These are phyloP conservation scores for Mycena metata DNA, from an alignment of 768 basidiomycete species.

Conservation along the genomic window DNA sequence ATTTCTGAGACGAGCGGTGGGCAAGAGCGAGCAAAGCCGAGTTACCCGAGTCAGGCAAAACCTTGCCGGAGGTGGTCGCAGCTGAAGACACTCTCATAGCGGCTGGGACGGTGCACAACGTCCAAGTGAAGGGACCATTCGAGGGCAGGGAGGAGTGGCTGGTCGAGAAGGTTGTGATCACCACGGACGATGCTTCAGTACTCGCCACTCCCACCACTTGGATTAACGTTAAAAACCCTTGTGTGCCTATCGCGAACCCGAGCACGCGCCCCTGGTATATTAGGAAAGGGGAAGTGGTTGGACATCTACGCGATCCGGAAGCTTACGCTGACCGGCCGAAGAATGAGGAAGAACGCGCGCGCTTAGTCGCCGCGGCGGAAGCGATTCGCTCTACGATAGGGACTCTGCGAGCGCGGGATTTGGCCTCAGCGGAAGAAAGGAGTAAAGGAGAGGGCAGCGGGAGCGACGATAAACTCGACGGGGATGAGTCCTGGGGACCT, in stretches of 20 bases:
- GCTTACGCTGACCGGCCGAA: too few relatives aligned
- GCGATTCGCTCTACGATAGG: background rate
- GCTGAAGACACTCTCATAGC: constrained; percentile 1
- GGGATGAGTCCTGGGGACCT: constrained; percentile 36
- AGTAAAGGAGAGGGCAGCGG: too few relatives aligned
- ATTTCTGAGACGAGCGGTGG: too few relatives aligned
- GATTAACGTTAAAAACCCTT: constrained; percentile 16
- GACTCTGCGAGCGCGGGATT: background rate
- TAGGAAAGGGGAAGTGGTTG: constrained; percentile 31
- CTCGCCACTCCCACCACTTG: constrained; percentile 31
- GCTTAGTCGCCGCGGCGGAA: background rate
- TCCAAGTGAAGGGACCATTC: constrained; percentile 12
- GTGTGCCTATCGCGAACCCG: constrained; percentile 37
- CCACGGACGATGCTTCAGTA: constrained; percentile 18
- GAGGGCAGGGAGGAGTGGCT: background rate
- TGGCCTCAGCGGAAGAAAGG: background rate
- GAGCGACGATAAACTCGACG: background rate
- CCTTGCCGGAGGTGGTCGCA: background rate
- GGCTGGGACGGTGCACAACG: background rate
- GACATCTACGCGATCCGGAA: background rate
- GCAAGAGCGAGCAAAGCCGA: too few relatives aligned
- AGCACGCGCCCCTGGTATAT: constrained; percentile 23
- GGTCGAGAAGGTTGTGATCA: constrained; percentile 29
- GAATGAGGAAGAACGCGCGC: too few relatives aligned
- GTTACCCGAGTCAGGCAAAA: too few relatives aligned